A percentile compares a stretch with the other conserved stretches of the same genome.
These are phyloP conservation scores for Immersiporthe knoxdaviesiana DNA, from an alignment of 2,329 filamentous ascomycete species.

Conservation along the genomic window DNA sequence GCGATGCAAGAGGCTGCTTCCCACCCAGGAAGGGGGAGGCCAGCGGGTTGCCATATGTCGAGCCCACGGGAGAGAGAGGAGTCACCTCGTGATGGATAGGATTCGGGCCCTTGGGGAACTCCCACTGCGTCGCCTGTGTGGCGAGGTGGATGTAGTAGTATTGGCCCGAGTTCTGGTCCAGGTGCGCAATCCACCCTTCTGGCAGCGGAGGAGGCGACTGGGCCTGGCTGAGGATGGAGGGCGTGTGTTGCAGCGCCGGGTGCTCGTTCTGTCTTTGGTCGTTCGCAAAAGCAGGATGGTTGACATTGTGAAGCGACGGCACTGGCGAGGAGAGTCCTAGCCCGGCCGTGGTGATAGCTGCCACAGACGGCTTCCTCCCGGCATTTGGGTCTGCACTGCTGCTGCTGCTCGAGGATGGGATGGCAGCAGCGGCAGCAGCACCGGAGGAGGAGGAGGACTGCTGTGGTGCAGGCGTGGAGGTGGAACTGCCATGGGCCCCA, in stretches of 20 bases:
- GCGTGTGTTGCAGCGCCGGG: slow-evolving; percentile 48
- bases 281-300: slow-evolving; percentile 90
- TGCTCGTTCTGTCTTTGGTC: slow-evolving; percentile 64
- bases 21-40: slow-evolving; percentile 69
- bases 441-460: slow-evolving; percentile 25
- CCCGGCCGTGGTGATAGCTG: slow-evolving; percentile 35
- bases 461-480: slow-evolving; percentile 37
- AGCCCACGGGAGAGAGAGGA: slow-evolving; percentile 81
- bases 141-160: slow-evolving; percentile 99
- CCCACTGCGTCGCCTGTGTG: slow-evolving; percentile 96
- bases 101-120: slow-evolving; percentile 94
- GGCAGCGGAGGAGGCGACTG: slow-evolving; percentile 89
- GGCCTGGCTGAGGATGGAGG: slow-evolving; percentile 56
- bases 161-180: slow-evolving; percentile 93
- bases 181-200: slow-evolving; percentile 96
- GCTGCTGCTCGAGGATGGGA: slow-evolving; percentile 30
- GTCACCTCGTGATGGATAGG: slow-evolving; percentile 81
- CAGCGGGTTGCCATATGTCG: slow-evolving; percentile 75
- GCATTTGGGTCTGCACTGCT: slow-evolving; percentile 32
- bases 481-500: slow-evolving; percentile 31
- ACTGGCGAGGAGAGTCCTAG: slow-evolving; percentile 47
- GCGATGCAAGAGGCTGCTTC: slow-evolving; percentile 74
- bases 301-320: slow-evolving; percentile 57
- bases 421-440: slow-evolving; percentile 15
- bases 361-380: slow-evolving; percentile 35